phyloP scores from a whole-genome alignment of 2,329 filamentous ascomycete genomes.

The Monosporascus sp. region DNA sequence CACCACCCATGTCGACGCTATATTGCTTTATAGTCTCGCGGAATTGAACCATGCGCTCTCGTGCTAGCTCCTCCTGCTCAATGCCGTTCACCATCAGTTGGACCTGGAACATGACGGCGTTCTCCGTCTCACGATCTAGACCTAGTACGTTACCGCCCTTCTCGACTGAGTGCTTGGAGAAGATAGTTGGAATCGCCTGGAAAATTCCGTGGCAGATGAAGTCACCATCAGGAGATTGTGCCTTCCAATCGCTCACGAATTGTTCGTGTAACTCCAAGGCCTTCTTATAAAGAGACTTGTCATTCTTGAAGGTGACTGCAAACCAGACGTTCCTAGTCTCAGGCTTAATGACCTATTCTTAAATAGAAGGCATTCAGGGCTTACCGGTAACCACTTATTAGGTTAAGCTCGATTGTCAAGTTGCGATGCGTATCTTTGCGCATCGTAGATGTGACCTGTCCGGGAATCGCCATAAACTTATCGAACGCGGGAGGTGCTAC shows the following conservation, averaged over 20 bases:
- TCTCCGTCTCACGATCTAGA: conserved; percentile 28
- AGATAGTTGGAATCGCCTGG: conserved; percentile 34
- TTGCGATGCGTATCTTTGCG: conserved; percentile 6
- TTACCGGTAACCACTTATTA: conserved; percentile 8
- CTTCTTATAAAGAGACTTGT: conserved; percentile 25
- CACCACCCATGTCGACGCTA: conserved; percentile 6
- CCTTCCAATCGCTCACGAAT: conserved; percentile 29
- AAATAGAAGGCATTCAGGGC: background rate
- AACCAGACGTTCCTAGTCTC: conserved; percentile 9
- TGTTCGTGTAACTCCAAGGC: conserved; percentile 34
- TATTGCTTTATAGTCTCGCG: conserved; percentile 22
- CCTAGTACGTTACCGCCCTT: conserved; percentile 37
- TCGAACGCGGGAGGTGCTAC: conserved; percentile 5
- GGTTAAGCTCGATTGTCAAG: conserved; percentile 7
- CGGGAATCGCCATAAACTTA: conserved; percentile 8
- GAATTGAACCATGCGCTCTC: conserved; percentile 25
- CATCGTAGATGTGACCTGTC: conserved; percentile 3
- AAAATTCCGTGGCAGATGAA: conserved; percentile 29
- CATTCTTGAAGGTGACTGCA: conserved; percentile 11
- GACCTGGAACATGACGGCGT: conserved; percentile 25
- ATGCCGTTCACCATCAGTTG: conserved; percentile 26
- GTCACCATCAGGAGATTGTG: conserved; percentile 21
- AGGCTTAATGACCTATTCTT: background rate
- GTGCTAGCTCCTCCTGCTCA: conserved; percentile 21
- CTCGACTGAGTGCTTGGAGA: conserved; percentile 26